Evolutionary conservation across 78 protist species (phyloP).

Genomic region (Dictyostelium brefeldianum): DNA sequence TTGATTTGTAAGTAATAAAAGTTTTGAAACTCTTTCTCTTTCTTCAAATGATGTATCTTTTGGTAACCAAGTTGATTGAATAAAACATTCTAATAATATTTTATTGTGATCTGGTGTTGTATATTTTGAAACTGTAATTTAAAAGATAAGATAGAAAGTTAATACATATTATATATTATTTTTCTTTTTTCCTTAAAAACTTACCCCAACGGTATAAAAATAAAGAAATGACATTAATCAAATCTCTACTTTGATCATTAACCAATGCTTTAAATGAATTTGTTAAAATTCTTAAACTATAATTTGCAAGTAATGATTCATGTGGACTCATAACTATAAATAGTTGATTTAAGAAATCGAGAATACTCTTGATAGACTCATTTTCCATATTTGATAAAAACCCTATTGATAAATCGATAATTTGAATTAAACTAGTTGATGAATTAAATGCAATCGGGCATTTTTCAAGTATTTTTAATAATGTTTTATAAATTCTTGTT

Average conservation of each 20-base stretch:
- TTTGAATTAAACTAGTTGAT: constrained; percentile 4
- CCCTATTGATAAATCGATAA: constrained; percentile 35
- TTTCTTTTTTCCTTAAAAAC: not conserved
- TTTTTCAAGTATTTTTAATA: not conserved
- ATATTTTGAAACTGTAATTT: constrained; percentile 34
- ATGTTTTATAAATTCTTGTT: constrained; percentile 28
- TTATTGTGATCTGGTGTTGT: not conserved
- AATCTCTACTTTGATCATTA: constrained; percentile 15
- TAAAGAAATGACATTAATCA: constrained; percentile 30
- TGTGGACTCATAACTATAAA: constrained; percentile 44
- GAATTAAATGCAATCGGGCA: constrained; percentile 36
- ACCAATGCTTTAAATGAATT: constrained; percentile 49
- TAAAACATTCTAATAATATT: constrained; percentile 13
- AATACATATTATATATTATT: not conserved
- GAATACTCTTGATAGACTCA: constrained; percentile 28
- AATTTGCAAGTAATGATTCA: constrained; percentile 18
- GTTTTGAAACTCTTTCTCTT: constrained; percentile 43
- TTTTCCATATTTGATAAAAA: constrained; percentile 40
- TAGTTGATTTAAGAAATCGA: constrained; percentile 41
- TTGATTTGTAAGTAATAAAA: constrained; percentile 12
- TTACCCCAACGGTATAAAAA: constrained; percentile 49
- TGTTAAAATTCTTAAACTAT: constrained; percentile 17
- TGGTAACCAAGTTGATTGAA: constrained; percentile 66
- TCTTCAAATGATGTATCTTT: constrained; percentile 19
- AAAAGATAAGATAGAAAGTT: not conserved